Conservation (phyloP, 352 stramenopile species). For the Detonula confervacea region DNA sequence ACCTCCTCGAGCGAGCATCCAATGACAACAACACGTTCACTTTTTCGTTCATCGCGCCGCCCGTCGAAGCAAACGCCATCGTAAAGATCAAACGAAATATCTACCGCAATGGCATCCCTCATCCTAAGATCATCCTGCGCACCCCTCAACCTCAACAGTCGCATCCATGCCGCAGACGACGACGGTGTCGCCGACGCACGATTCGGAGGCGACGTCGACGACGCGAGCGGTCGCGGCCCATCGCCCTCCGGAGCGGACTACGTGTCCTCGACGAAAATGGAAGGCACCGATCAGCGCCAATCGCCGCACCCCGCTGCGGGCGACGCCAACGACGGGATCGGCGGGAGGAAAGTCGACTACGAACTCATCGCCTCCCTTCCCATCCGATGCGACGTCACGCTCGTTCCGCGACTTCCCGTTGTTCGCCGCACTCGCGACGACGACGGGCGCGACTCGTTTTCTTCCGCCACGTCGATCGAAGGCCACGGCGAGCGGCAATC, state of each 20-base stretch:
- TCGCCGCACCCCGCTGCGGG: no score
- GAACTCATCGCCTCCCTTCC: conserved; percentile 27
- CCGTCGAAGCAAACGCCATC: background rate
- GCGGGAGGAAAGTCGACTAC: background rate
- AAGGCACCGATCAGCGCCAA: no score
- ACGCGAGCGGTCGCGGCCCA: no score
- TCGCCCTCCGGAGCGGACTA: no score
- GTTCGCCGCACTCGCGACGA: background rate
- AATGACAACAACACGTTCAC: no score
- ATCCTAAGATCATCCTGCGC: conserved; percentile 40
- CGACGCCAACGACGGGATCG: background rate
- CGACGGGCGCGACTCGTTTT: background rate
- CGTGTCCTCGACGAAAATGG: no score
- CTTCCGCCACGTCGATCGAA: no score
- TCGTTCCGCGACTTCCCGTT: conserved; percentile 23
- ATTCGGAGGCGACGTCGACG: background rate
- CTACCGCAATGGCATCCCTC: conserved; percentile 32
- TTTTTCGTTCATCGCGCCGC: background rate
- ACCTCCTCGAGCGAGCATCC: no score
- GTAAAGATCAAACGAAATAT: background rate
- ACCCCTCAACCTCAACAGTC: background rate
- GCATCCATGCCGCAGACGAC: background rate
- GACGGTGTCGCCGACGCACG: background rate
- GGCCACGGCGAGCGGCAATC: no score
- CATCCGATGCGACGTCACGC: conserved; percentile 39